Base-by-base conservation (phyloP, 2,329 filamentous ascomycete genomes). In the Alternaria alternata region DNA sequence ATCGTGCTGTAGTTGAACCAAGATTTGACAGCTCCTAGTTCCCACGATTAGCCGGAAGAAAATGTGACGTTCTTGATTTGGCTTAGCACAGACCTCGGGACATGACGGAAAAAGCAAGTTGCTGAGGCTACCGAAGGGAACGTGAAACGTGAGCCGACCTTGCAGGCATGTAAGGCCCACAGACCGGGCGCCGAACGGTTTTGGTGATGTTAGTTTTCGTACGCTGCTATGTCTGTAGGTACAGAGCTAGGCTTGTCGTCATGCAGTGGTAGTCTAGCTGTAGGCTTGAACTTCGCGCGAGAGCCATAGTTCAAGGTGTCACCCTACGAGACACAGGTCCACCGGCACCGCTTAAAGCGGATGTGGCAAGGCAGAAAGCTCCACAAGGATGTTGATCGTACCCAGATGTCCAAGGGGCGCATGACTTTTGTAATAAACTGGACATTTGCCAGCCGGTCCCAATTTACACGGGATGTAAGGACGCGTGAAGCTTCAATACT, bases 381-480 rank as follows among this genome's bases (percentile, higher is more conserved):
- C 48, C 54, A 54, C 59, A 54, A 47, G 64, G 54, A 59, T 59
- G 61, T 20, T 54, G 48, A 64, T 63, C 51, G 47, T 61, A 49
- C 49, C 43, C 36, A 55, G 63, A 54, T 61, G 51, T 52, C 43
- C 36, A 55, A 63, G 56, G 55, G 49, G 65, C 44, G 47, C 44
- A 56, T 62, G 59, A 58, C 47, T 51, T 63, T 61, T 54, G 61
- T 57, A 62, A 68, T 58, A 53, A 64, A 59, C 54, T 43, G 26
- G 61, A 59, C 32, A n/a, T 43, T 57, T 57, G 47, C 53, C 51
- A 64, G 58, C 54, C 59, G 64, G 66, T 57, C 51, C 53, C 56
- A 64, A 53, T 62, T 63, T 66, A 52, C 30, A 52, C 30, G 26
- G 18, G 44, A 41, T 61, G 38, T 12, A 63, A 42, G 38, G 38